Conservation (phyloP, 2,329 filamentous ascomycete species). For the Raffaelea arxii region DNA sequence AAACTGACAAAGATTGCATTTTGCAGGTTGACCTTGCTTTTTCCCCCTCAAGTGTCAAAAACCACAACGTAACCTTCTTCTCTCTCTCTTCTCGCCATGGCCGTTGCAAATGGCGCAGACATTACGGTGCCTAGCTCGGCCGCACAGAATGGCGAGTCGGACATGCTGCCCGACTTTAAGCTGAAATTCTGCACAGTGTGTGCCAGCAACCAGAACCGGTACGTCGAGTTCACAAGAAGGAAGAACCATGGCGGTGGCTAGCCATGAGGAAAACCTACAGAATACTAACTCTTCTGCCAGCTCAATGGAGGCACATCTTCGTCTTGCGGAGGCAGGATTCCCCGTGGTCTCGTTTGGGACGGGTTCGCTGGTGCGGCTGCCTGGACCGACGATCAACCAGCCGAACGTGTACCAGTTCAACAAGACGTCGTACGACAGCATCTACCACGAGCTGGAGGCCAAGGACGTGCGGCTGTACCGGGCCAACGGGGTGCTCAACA, state of each 20-base stretch:
- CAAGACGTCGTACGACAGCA: conserved; percentile 86
- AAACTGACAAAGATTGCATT: background rate
- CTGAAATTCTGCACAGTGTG: conserved; percentile 98
- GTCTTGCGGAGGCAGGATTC: conserved; percentile 74
- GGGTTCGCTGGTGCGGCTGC: conserved; percentile 84
- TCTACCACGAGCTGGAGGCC: conserved; percentile 79
- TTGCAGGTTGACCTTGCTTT: background rate
- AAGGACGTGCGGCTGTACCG: conserved; percentile 85
- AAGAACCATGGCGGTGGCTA: background rate
- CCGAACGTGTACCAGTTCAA: conserved; percentile 99
- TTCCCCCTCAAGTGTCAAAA: no score
- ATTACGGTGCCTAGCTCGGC: background rate
- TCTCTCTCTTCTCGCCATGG: conserved; percentile 1
- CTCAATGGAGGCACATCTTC: conserved; percentile 98
- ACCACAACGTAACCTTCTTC: background rate
- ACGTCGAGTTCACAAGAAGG: conserved; percentile 18
- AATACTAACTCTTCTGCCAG: conserved; percentile 26
- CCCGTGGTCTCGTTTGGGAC: conserved; percentile 98
- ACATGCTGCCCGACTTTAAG: conserved; percentile 60
- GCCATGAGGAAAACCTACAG: background rate
- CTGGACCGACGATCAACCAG: conserved; percentile 81
- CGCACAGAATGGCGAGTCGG: conserved; percentile 31
- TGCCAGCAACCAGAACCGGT: conserved; percentile 96
- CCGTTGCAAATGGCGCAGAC: conserved; percentile 1
- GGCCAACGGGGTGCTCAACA: conserved; percentile 87